Percentiles rank a stretch among this genome's conserved stretches.
These are phyloP conservation scores for Paraconiothyrium brasiliense DNA, from an alignment of 2,329 filamentous ascomycete species.

Conservation along the genomic window DNA sequence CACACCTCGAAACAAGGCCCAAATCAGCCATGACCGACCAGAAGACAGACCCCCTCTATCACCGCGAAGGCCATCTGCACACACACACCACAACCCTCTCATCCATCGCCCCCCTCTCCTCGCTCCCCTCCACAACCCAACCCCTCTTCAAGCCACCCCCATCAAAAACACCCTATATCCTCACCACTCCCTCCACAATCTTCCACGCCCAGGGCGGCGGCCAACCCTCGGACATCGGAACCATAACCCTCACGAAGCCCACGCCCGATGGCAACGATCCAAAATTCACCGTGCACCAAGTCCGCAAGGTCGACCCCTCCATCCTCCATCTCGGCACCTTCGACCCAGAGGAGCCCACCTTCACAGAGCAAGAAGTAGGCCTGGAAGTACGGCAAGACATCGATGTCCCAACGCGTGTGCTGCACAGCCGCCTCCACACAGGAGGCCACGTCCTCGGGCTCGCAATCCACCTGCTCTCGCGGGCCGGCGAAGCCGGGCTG, in stretches of 20 bases:
- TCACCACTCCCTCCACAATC: constrained; percentile 72
- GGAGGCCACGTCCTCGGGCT: constrained; percentile 77
- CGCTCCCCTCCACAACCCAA: constrained; percentile 62
- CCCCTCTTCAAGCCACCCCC: constrained; percentile 67
- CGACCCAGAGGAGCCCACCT: constrained; percentile 15
- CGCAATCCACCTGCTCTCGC: constrained; percentile 70
- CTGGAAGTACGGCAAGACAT: constrained; percentile 65
- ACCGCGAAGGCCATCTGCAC: constrained; percentile 53
- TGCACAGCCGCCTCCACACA: constrained; percentile 76
- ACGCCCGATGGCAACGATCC: constrained; percentile 6
- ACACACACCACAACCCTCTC: constrained; percentile 57
- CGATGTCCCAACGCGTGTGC: constrained; percentile 66
- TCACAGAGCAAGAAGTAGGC: background rate
- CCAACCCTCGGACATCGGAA: constrained; percentile 74
- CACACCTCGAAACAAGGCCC: background rate
- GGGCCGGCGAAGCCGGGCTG: constrained; percentile 40
- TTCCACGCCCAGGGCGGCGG: constrained; percentile 81
- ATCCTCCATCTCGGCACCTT: constrained; percentile 75
- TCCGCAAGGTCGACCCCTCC: constrained; percentile 63
- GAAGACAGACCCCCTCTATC: constrained; percentile 49
- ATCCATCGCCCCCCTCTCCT: constrained; percentile 59
- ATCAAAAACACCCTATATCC: constrained; percentile 58
- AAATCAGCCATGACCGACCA: constrained; percentile 2
- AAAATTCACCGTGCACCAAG: constrained; percentile 64
- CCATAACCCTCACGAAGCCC: constrained; percentile 61